A percentile compares a stretch with the other conserved stretches of the same genome.
phyloP scores from a whole-genome alignment of 2,329 filamentous ascomycete species.

The Bipolaris bicolor region DNA sequence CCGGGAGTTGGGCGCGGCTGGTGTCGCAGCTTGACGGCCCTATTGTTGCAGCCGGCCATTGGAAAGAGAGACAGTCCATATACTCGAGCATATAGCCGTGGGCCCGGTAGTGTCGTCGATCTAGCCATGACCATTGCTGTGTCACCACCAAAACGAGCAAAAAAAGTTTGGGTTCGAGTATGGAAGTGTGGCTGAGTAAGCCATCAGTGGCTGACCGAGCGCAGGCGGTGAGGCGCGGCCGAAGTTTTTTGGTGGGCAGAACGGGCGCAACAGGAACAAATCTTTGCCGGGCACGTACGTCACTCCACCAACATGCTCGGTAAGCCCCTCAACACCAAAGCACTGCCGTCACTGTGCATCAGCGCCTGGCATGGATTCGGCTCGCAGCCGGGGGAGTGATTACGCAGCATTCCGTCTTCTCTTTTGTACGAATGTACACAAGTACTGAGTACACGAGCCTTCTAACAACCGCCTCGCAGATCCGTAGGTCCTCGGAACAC shows the following conservation, averaged over 20 bases:
- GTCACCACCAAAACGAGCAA: not conserved
- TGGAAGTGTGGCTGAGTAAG: conserved; percentile 11
- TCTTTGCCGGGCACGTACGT: conserved; percentile 8
- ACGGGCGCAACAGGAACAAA: not conserved
- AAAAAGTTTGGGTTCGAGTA: conserved; percentile 1
- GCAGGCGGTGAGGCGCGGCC: conserved; percentile 1
- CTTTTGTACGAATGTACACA: not conserved
- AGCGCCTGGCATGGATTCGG: not conserved
- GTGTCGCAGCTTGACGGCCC: not conserved
- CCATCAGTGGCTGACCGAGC: conserved; percentile 3
- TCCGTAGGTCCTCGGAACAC: no score
- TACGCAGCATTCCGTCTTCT: not conserved
- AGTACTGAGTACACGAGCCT: no score
- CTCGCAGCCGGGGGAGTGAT: not conserved
- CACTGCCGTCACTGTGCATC: conserved; percentile 10
- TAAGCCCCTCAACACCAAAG: conserved; percentile 2
- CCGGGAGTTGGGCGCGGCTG: conserved; percentile 5
- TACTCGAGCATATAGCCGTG: conserved; percentile 1
- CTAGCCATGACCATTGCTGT: not conserved
- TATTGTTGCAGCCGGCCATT: not conserved
- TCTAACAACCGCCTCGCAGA: no score
- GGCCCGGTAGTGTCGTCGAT: not conserved
- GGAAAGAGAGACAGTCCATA: not conserved
- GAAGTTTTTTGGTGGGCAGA: conserved; percentile 1
- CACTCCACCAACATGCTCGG: conserved; percentile 11